These are phyloP conservation scores for Craspedostauros australis DNA, from an alignment of 108 stramenopile genomes.

Conservation along the genomic window DNA sequence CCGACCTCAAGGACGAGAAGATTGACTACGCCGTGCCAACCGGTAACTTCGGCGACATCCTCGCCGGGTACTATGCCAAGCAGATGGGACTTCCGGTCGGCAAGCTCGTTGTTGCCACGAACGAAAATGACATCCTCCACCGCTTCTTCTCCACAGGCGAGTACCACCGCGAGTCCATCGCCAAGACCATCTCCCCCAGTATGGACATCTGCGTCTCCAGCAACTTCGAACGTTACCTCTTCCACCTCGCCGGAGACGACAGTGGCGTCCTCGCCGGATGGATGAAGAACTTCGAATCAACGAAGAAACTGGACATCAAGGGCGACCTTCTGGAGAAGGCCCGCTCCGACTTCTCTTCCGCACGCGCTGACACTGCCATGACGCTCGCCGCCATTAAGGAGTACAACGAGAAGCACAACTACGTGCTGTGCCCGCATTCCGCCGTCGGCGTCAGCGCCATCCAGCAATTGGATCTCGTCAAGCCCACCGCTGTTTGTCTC, in stretches of 20 bases:
- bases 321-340: constrained; percentile 78
- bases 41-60: constrained; percentile 98
- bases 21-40: constrained; percentile 94
- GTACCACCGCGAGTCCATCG: constrained; percentile 85
- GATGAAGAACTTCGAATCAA: constrained; percentile 92
- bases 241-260: constrained; percentile 89
- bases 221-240: constrained; percentile 98
- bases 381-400: constrained; percentile 81
- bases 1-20: constrained; percentile 26
- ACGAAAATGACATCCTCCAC: constrained; percentile 99
- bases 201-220: constrained; percentile 99
- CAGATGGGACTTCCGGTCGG: constrained; percentile 96
- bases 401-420: constrained; percentile 77
- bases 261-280: constrained; percentile 62
- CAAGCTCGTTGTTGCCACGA: constrained; percentile 92
- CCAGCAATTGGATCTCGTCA: constrained; percentile 54
- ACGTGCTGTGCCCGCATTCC: constrained; percentile 96
- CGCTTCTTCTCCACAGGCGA: constrained; percentile 94
- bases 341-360: constrained; percentile 83
- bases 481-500: constrained; percentile 69
- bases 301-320: constrained; percentile 80
- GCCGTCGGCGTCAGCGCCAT: constrained; percentile 92
- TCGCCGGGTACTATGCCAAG: constrained; percentile 98
- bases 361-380: constrained; percentile 68
- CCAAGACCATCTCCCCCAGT: constrained; percentile 85